A percentile compares a stretch with the other conserved stretches of the same genome.
phyloP scores from a whole-genome alignment of 345 rosid species.

The Pugionium dolabratum region DNA sequence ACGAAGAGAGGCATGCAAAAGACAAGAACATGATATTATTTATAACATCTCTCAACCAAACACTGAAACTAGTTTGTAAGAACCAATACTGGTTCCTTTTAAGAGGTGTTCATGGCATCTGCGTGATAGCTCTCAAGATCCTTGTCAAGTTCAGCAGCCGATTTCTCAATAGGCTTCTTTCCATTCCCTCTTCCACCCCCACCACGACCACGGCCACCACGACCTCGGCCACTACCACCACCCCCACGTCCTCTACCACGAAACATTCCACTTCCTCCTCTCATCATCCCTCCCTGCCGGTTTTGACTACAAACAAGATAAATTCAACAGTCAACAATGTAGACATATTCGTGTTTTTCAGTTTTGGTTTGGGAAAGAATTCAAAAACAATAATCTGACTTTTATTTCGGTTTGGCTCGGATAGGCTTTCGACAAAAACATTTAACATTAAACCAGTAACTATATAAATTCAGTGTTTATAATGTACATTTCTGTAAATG shows the following conservation, averaged over 20 bases:
- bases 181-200: slow-evolving; percentile 34
- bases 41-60: slow-evolving; percentile 13
- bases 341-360: no score
- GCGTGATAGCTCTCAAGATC: slow-evolving; percentile 90
- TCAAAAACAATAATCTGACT: no score
- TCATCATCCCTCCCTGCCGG: slow-evolving; percentile 50
- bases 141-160: slow-evolving; percentile 81
- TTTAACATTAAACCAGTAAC: no score
- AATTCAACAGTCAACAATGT: no score
- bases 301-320: slow-evolving; percentile 34
- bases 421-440: no score
- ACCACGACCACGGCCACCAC: slow-evolving; percentile 40
- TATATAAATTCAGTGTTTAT: no score
- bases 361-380: no score
- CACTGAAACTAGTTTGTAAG: slow-evolving; percentile 14
- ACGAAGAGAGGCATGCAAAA: slow-evolving; percentile 1
- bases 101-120: slow-evolving; percentile 73
- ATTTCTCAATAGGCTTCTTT: slow-evolving; percentile 52
- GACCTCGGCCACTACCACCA: slow-evolving; percentile 29
- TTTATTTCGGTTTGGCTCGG: no score
- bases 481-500: no score
- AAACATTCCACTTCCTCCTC: slow-evolving; percentile 47
- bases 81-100: slow-evolving; percentile 5
- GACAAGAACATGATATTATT: slow-evolving; percentile 13
- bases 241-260: slow-evolving; percentile 43